A percentile compares a stretch with the other conserved stretches of the same genome.
Evolutionary conservation across 1,284 basidiomycete genomes (phyloP).

Genomic region (Xerocomus cyaneibrunnescens): DNA sequence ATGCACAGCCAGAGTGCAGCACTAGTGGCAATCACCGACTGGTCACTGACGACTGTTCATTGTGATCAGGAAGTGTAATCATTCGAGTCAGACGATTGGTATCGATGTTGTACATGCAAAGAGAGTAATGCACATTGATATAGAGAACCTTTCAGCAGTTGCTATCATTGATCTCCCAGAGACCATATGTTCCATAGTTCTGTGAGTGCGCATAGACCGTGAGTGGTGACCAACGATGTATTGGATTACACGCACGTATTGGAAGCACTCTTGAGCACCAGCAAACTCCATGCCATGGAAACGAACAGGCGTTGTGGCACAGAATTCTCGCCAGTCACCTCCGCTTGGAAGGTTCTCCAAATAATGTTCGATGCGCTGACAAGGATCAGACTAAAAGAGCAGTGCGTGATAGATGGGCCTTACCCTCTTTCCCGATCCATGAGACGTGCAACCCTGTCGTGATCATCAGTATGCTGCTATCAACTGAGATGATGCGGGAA

Average conservation of each 20-base stretch:
- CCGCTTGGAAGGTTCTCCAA: constrained; percentile 28
- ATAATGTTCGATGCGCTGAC: constrained; percentile 26
- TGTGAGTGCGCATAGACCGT: not conserved
- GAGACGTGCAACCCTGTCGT: constrained; percentile 26
- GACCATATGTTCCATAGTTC: constrained; percentile 15
- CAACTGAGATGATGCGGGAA: not conserved
- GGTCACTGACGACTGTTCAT: no score
- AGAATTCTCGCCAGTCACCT: constrained; percentile 32
- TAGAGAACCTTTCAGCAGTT: constrained; percentile 6
- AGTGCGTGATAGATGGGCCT: not conserved
- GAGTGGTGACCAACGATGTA: not conserved
- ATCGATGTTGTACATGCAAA: not conserved
- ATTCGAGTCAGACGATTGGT: not conserved
- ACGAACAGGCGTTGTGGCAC: constrained; percentile 30
- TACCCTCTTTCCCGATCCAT: constrained; percentile 25
- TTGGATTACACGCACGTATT: constrained; percentile 3
- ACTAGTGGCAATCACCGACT: no score
- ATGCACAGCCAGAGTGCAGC: no score
- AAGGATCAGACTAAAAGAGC: not conserved
- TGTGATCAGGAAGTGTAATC: no score
- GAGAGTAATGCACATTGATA: not conserved
- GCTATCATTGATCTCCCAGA: constrained; percentile 13
- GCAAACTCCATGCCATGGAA: constrained; percentile 25
- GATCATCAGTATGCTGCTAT: not conserved
- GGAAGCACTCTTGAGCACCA: constrained; percentile 29